These are phyloP conservation scores for Fomitopsis pinicola DNA, from an alignment of 1,284 basidiomycete genomes.

Conservation along the genomic window DNA sequence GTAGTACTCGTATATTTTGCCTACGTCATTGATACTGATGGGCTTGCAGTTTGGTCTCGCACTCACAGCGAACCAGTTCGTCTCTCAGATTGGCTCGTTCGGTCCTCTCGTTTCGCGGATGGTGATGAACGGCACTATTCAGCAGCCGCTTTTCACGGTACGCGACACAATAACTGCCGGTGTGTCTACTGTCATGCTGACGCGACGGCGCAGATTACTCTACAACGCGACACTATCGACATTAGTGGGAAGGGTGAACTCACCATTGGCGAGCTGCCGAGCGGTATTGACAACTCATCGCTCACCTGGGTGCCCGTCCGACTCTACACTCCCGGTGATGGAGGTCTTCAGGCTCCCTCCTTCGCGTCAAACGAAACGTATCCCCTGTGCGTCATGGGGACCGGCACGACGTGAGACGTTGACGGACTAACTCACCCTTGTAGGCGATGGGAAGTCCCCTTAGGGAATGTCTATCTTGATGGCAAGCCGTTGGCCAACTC, in stretches of 20 bases:
- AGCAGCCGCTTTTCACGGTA: slow-evolving; percentile 41
- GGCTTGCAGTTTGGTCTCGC: slow-evolving; percentile 21
- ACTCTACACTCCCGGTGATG: slow-evolving; percentile 31
- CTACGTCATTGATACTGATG: neutral
- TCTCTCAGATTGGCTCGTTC: slow-evolving; percentile 33
- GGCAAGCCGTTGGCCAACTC: slow-evolving; percentile 44
- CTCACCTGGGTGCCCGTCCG: slow-evolving; percentile 42
- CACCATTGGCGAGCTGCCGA: slow-evolving; percentile 37
- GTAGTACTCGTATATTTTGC: slow-evolving; percentile 13
- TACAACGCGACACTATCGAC: slow-evolving; percentile 38
- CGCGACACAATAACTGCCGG: slow-evolving; percentile 1
- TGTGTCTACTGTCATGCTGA: neutral
- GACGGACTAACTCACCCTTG: neutral
- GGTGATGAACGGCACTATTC: slow-evolving; percentile 35
- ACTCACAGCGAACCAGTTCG: slow-evolving; percentile 35
- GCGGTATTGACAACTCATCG: slow-evolving; percentile 32
- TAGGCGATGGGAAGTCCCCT: slow-evolving; percentile 54
- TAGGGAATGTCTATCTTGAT: slow-evolving; percentile 55
- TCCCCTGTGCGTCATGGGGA: slow-evolving; percentile 24
- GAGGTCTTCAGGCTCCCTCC: slow-evolving; percentile 31
- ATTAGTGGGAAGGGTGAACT: slow-evolving; percentile 34
- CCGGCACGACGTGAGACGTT: neutral
- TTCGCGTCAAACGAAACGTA: slow-evolving; percentile 34
- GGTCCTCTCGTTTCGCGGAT: slow-evolving; percentile 47
- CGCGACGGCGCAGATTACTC: slow-evolving; percentile 22